Evolutionary conservation across 352 stramenopile genomes (phyloP).

Genomic region (Globisporangium emineosum): DNA sequence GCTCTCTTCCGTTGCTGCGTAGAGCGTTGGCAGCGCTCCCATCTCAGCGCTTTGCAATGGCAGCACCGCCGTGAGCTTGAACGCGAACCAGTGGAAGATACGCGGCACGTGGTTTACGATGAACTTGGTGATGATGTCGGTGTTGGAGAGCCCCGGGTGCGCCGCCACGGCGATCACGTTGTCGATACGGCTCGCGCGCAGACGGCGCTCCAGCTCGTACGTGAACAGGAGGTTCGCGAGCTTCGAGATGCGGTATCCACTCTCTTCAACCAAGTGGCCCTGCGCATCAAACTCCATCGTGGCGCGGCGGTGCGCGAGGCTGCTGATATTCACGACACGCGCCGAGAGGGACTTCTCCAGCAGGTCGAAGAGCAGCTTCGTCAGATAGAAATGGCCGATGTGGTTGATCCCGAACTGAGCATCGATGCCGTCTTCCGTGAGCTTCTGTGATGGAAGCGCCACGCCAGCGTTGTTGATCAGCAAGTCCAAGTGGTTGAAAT

Average conservation of each 20-base stretch:
- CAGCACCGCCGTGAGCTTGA: conserved; percentile 4
- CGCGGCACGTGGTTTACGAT: conserved; percentile 23
- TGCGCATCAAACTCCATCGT: conserved; percentile 25
- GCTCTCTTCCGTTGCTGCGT: conserved; percentile 10
- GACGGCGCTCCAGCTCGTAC: conserved; percentile 39
- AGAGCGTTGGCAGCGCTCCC: conserved; percentile 10
- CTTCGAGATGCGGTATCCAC: conserved; percentile 45
- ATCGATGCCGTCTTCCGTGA: conserved; percentile 28
- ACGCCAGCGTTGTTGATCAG: conserved; percentile 36
- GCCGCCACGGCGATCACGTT: conserved; percentile 38
- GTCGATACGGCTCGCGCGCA: conserved; percentile 20
- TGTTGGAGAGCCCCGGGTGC: conserved; percentile 37
- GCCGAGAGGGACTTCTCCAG: conserved; percentile 20
- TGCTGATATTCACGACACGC: conserved; percentile 43
- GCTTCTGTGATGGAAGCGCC: conserved; percentile 10
- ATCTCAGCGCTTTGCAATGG: conserved; percentile 7
- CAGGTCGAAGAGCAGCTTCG: conserved; percentile 34
- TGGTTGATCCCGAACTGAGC: conserved; percentile 49
- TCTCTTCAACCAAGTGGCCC: conserved; percentile 23
- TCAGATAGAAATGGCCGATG: conserved; percentile 53
- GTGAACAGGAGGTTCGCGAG: conserved; percentile 50
- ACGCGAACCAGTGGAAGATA: conserved; percentile 9
- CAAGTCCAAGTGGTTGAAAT: conserved; percentile 24
- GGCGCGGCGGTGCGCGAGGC: conserved; percentile 31
- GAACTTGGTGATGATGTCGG: conserved; percentile 37